phyloP scores from a whole-genome alignment of 192 early-diverging fungal species.

The Coemansia sp. region DNA sequence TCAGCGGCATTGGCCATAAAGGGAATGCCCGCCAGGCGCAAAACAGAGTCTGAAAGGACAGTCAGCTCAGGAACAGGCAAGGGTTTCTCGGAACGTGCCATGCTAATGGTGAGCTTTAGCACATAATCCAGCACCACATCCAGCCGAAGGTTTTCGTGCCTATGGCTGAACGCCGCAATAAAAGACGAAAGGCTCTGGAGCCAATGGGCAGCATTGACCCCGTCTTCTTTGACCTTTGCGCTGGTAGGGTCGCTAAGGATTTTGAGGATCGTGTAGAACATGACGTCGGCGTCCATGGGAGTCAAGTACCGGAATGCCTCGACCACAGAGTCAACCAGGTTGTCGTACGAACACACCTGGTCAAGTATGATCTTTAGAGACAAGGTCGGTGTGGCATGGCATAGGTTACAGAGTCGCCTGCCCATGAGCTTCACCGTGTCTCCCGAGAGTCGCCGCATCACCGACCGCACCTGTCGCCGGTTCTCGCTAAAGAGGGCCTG shows the following conservation, averaged over 20 bases:
- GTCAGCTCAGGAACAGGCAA: slow-evolving; percentile 33
- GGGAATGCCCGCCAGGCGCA: slow-evolving; percentile 26
- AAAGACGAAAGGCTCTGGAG: slow-evolving; percentile 46
- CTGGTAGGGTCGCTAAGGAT: slow-evolving; percentile 24
- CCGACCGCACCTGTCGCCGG: slow-evolving; percentile 41
- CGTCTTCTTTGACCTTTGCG: slow-evolving; percentile 35
- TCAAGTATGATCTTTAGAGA: slow-evolving; percentile 40
- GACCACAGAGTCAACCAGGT: slow-evolving; percentile 42
- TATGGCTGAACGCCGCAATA: slow-evolving; percentile 31
- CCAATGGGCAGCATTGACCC: slow-evolving; percentile 42
- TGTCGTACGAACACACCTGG: slow-evolving; percentile 50
- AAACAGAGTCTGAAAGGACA: slow-evolving; percentile 27
- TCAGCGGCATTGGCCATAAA: slow-evolving; percentile 41
- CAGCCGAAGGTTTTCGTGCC: slow-evolving; percentile 32
- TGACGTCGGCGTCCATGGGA: slow-evolving; percentile 31
- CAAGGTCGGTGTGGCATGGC: slow-evolving; percentile 37
- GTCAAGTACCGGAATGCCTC: slow-evolving; percentile 48
- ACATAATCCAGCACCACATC: slow-evolving; percentile 33
- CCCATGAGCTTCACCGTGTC: slow-evolving; percentile 45
- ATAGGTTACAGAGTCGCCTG: slow-evolving; percentile 37
- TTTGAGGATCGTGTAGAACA: slow-evolving; percentile 39
- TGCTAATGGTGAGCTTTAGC: slow-evolving; percentile 24
- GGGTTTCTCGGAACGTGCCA: slow-evolving; percentile 17
- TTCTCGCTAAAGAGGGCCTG: slow-evolving; percentile 19
- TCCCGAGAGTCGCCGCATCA: slow-evolving; percentile 46